Conservation (phyloP, 768 basidiomycete genomes). For the Trametes maxima region DNA sequence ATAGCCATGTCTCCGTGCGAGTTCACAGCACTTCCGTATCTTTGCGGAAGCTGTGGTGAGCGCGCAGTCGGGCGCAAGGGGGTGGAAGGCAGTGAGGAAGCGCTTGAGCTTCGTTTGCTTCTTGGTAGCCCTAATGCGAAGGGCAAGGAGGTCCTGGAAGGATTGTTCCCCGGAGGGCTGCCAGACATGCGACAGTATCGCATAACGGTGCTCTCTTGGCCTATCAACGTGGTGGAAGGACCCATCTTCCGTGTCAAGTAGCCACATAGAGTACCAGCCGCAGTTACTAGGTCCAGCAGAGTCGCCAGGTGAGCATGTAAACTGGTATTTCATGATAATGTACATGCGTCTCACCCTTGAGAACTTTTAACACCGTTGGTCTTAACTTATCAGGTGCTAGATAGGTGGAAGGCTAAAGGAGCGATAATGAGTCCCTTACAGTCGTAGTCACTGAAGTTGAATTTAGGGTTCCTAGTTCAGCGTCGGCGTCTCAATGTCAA, state of each 20-base stretch:
- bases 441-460: too few relatives aligned
- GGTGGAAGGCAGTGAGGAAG: background rate
- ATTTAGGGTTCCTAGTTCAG: too few relatives aligned
- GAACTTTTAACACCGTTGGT: too few relatives aligned
- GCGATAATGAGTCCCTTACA: too few relatives aligned
- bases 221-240: conserved; percentile 13
- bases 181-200: conserved; percentile 20
- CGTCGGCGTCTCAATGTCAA: too few relatives aligned
- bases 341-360: too few relatives aligned
- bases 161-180: conserved; percentile 9
- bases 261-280: conserved; percentile 3
- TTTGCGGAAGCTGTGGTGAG: background rate
- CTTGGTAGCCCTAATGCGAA: background rate
- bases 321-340: too few relatives aligned
- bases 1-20: conserved; percentile 16
- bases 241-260: conserved; percentile 15
- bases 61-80: background rate
- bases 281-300: background rate
- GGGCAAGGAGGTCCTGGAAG: conserved; percentile 14
- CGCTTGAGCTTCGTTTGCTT: background rate
- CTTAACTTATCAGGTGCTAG: too few relatives aligned
- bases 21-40: conserved; percentile 10
- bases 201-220: conserved; percentile 19
- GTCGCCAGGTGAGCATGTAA: background rate
- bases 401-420: too few relatives aligned